Base-by-base conservation (phyloP, 1,139 yeast genomes). In the Pneumocystis sp. region DNA sequence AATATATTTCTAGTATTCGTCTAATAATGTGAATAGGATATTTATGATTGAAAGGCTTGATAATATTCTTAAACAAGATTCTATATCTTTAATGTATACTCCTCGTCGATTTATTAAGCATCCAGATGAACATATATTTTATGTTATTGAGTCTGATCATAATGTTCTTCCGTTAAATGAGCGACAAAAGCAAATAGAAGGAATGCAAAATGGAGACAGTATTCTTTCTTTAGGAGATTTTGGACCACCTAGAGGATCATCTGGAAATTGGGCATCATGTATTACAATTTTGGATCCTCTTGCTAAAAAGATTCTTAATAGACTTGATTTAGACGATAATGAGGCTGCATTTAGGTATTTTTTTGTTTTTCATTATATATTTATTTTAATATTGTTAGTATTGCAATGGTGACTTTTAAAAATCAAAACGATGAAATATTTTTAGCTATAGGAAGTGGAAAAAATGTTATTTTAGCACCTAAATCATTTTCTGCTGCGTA, bases 1-100 rank as follows among this genome's bases (percentile, higher is more conserved):
- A 10, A 25, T 61, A 39, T 50, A 3, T 45, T 25, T 50, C 12
- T 37, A 19, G 35, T 12, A 34, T 3, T 21, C 12, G 31, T 40
- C 64, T 66, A 64, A 66, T 65, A 31, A 37, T 12, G 15, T 19
- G 19, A 29, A 40, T 56, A 76, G 81, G 1, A 86, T 89, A 59
- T 82, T 86, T 72, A 81, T 86, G 0, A 73, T 87, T 29, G 88
- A 86, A 66, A 80, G 79, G 63, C 74, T 81, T 3, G 76, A 75
- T 21, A 79, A 81, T 61, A 83, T 83, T 63, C 77, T 83, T 65
- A 76, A 78, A 56, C 77, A 80, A 7, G 80, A 77, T 21, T 75
- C 76, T 40, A 69, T 81, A 15, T 76, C 77, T 29, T 73, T 87
- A 63, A 74, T 82, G 39, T 81, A 81, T 66, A 79, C 85, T 1